These are phyloP conservation scores for Globisporangium polare DNA, from an alignment of 352 stramenopile genomes.

Conservation along the genomic window DNA sequence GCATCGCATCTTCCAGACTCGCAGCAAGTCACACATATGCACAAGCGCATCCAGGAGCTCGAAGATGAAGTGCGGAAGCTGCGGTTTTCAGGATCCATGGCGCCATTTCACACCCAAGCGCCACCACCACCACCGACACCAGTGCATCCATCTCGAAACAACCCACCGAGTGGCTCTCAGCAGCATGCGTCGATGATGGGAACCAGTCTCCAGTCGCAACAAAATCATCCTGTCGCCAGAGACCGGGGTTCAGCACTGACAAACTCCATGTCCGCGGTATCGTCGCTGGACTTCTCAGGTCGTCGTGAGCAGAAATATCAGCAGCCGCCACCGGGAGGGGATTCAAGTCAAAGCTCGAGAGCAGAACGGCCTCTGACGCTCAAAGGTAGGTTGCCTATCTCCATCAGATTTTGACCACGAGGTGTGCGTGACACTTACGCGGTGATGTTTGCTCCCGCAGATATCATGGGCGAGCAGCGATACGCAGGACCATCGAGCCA, in stretches of 20 bases:
- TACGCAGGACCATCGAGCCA: constrained; percentile 3
- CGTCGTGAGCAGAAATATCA: not conserved
- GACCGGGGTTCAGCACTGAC: not conserved
- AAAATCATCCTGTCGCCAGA: not conserved
- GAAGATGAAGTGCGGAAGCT: constrained; percentile 20
- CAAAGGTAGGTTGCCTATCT: constrained; percentile 20
- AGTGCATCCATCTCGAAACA: not conserved
- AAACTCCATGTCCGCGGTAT: constrained; percentile 2
- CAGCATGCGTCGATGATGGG: not conserved
- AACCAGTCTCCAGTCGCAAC: not conserved
- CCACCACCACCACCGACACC: constrained; percentile 10
- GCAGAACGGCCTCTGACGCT: constrained; percentile 18
- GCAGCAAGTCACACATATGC: constrained; percentile 16
- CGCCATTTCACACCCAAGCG: not conserved
- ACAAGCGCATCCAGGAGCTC: constrained; percentile 25
- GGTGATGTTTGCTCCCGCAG: not conserved
- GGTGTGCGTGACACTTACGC: not conserved
- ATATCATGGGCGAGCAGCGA: constrained; percentile 10
- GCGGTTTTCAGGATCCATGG: not conserved
- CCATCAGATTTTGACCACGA: not conserved
- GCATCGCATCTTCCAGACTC: not conserved
- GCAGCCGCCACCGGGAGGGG: not conserved
- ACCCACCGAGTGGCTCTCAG: not conserved
- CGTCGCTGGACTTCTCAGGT: constrained; percentile 7
- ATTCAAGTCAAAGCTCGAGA: not conserved